Evolutionary conservation across 176 grass and related monocot genomes (phyloP), one percentile per base, ranked within the genome.

Genomic region (Eragrostis nindensis): DNA sequence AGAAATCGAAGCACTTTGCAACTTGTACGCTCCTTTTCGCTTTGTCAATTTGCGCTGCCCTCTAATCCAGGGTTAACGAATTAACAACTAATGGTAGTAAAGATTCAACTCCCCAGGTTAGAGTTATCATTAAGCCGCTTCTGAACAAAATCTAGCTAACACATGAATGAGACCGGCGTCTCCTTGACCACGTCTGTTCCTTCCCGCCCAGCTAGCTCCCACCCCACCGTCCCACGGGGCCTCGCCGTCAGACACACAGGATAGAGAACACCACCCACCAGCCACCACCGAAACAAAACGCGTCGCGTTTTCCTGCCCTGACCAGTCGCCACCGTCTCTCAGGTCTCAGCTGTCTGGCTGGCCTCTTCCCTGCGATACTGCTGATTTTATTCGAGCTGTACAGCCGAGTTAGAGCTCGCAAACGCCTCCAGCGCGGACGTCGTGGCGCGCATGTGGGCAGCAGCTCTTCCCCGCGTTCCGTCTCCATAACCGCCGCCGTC

Each of bases 401-500:
- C 54, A 19, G 19, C 14, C 12, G 25, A 46, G 42, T 40, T 11
- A 0, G 19, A 64, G 82, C 64, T 80, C 21, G 55, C 26, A 46
- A 38, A 76, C 70, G 16, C 13, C 29, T 41, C 76, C 82, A 81
- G 82, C 76, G 26, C 41, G 26, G 32, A 82, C 71, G 82, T 81
- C 52, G 82, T 81, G 82, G 71, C 55, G 25, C 65, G 63, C 82
- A 76, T 53, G 82, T 85, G 87, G 82, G 56, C 41, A 19, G 47
- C 65, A 27, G 47, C 67, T 79, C 3, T 46, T 25, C 55, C 12
- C 55, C 72, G 59, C 65, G 72, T 61, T 11, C 11, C 64, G 38
- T 54, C 65, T 14, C 59, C 78, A 19, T 11, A 45, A 6, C 38
- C 24, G 22, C 30, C 60, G 7, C 3, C 78, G 77, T 74, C 39